Percentiles rank a stretch among this genome's conserved stretches.
Conservation (phyloP, 2,329 filamentous ascomycete genomes). For the Cytospora piceicola region DNA sequence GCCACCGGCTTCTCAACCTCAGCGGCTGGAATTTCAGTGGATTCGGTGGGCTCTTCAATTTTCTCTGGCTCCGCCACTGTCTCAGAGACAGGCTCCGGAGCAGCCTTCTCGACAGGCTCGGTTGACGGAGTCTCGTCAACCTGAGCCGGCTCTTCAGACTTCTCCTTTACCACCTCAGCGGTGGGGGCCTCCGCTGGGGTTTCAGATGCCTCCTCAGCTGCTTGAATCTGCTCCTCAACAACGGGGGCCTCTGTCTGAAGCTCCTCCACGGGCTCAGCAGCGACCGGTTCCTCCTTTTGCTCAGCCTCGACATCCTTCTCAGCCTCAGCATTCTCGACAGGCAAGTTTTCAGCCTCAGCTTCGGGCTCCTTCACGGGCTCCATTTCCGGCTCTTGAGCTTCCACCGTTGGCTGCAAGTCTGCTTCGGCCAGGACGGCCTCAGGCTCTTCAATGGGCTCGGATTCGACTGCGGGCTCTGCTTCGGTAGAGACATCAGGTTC, state of each 20-base stretch:
- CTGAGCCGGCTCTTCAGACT: neutral
- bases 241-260: neutral
- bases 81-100: neutral
- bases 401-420: neutral
- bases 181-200: neutral
- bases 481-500: neutral
- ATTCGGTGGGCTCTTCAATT: neutral
- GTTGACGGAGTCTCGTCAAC: neutral
- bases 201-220: neutral
- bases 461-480: neutral
- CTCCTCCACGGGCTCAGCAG: neutral
- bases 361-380: neutral
- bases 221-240: slow-evolving; percentile 3
- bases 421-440: neutral
- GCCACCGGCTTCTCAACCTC: slow-evolving; percentile 7
- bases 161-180: neutral
- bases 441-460: too few relatives aligned
- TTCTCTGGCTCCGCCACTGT: neutral
- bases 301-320: neutral
- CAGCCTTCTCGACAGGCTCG: neutral
- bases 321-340: neutral
- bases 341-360: too few relatives aligned
- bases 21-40: slow-evolving; percentile 7
- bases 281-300: neutral
- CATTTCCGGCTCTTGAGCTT: neutral